Evolutionary conservation across 768 basidiomycete genomes (phyloP), one percentile per base, ranked within the genome.

Genomic region (Leccinum subtestaceum): DNA sequence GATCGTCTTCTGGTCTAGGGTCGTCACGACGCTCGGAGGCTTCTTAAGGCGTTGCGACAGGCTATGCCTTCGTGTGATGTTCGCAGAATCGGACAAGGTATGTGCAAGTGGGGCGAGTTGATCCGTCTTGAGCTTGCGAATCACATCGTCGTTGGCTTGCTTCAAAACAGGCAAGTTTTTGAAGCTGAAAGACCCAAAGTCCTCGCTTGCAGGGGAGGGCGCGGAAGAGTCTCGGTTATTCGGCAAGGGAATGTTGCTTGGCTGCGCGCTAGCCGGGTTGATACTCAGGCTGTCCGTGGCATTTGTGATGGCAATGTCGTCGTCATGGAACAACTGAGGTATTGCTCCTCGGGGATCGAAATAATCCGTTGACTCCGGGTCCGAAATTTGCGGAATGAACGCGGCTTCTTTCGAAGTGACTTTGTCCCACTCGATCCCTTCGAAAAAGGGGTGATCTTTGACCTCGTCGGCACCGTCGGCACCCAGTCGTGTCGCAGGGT

Each of bases 281-380:
- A 69, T 63, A n/a, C 67, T 51, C 11, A 75, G 76, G 53, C 74
- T 77, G 58, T 88, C 88, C 19, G 11, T 45, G 17, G 70, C 70
- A 29, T 77, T 79, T n/a, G 85, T 75, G 53, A 86, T 71, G 54
- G 84, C 75, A 63, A 84, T 68, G 52, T 94, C 93, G 50, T 95
- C 93, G 59, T 98, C 96, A 50, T 93, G 89, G 81, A 98, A 97
- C 36, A 92, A 76, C 68, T 94, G 91, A 31, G 88, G 85, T 47
- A 91, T 85, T 15, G 96, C 96, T 4, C 97, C 97, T 47, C 97
- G 87, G 60, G 95, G 85, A 76, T 99, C 97, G 67, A 99, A 99
- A 76, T 99, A 99, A 72, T 99, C 97, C n/a, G 97, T 99, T 21
- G 94, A 96, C 75, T 98, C 95, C 4, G 95, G 95, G 74, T 98